These are phyloP conservation scores for Tolypocladium endophyticum DNA, from an alignment of 2,329 filamentous ascomycete species.

Conservation along the genomic window DNA sequence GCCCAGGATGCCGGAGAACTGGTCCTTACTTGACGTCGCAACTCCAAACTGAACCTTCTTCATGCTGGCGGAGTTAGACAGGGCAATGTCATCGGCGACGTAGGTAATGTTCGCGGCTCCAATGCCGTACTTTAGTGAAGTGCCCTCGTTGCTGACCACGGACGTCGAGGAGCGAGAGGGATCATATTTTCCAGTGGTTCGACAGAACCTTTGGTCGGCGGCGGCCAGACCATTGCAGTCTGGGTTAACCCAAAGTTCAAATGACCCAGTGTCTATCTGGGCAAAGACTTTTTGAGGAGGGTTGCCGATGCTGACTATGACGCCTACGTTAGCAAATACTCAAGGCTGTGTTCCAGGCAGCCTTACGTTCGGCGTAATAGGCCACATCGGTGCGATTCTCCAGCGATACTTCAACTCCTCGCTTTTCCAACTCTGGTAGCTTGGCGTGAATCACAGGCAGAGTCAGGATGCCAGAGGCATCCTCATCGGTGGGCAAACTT, in stretches of 20 bases:
- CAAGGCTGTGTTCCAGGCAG: background rate
- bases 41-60: constrained; percentile 53
- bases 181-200: constrained; percentile 33
- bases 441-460: constrained; percentile 19
- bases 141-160: constrained; percentile 18
- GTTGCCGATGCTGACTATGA: constrained; percentile 36
- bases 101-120: constrained; percentile 41
- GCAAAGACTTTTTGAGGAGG: constrained; percentile 42
- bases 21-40: constrained; percentile 37
- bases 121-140: constrained; percentile 38
- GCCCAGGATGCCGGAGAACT: constrained; percentile 56
- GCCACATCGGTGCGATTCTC: constrained; percentile 42
- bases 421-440: constrained; percentile 23
- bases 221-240: constrained; percentile 36
- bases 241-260: constrained; percentile 54
- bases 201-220: constrained; percentile 33
- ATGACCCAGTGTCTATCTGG: constrained; percentile 49
- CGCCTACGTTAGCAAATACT: background rate
- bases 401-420: constrained; percentile 32
- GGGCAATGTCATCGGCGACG: constrained; percentile 31
- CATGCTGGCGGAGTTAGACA: constrained; percentile 28
- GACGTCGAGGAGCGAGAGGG: constrained; percentile 29
- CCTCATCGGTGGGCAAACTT: constrained; percentile 1
- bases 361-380: constrained; percentile 39
- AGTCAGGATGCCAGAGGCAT: constrained; percentile 11